Evolutionary conservation across 352 stramenopile species (phyloP).

Genomic region (Blastocystis sp.): DNA sequence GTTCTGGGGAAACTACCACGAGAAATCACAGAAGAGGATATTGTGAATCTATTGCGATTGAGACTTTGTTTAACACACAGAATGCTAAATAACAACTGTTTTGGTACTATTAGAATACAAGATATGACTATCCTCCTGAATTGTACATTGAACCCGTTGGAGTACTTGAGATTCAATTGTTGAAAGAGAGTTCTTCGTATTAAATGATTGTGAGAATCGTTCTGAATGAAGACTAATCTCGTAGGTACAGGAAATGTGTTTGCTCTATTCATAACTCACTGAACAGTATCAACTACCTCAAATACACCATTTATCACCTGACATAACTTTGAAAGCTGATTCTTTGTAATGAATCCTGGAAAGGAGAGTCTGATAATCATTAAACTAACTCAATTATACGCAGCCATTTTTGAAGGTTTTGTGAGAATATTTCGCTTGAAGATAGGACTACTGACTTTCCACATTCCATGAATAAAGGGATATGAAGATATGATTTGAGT

Average conservation of each 20-base stretch:
- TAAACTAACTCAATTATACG: neutral
- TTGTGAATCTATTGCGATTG: constrained; percentile 12
- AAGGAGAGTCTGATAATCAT: neutral
- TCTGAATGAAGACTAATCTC: neutral
- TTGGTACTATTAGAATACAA: constrained; percentile 5
- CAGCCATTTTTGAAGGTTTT: neutral
- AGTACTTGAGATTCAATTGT: constrained; percentile 28
- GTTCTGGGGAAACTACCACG: neutral
- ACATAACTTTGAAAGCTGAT: constrained; percentile 4
- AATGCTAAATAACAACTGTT: neutral
- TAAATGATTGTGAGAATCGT: constrained; percentile 21
- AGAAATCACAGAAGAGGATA: constrained; percentile 44
- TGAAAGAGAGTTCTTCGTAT: constrained; percentile 50
- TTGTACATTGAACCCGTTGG: neutral
- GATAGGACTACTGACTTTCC: neutral
- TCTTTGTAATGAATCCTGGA: constrained; percentile 13
- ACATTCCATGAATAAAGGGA: constrained; percentile 22
- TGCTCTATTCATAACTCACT: constrained; percentile 2
- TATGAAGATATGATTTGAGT: constrained; percentile 65
- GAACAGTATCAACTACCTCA: neutral
- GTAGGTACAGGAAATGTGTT: neutral
- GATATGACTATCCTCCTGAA: neutral
- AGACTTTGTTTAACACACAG: constrained; percentile 3
- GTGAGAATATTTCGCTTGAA: constrained; percentile 21
- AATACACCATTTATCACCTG: constrained; percentile 24